Base-by-base conservation (phyloP, 257 asterid genomes). In the Solanum tarapatanum region DNA sequence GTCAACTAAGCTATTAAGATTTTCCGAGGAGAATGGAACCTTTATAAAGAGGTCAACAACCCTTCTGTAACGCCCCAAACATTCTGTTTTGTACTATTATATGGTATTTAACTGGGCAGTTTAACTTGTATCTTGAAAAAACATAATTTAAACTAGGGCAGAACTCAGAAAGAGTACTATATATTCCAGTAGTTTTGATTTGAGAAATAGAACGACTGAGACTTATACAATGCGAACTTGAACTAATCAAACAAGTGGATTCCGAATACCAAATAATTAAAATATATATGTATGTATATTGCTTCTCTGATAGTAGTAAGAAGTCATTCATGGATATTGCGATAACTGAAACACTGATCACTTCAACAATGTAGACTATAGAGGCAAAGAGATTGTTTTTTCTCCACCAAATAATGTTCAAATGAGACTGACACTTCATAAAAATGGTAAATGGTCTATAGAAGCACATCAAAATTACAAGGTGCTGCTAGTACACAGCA, bases 401-500 rank as follows among this genome's bases (percentile, higher is more conserved):
- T n/a, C 32, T 37, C 19, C 41, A 21, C 30, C 41, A 21, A 74
- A 36, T 75, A 75, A 75, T 37, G 58, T 75, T 73, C 48, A 37
- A 37, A 75, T 75, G 83, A 74, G 43, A 73, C 32, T 4, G 76
- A 14, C 10, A 73, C 80, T 35, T 35, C 11, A 3, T 37, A 30
- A 23, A 76, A 37, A 37, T 37, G 55, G 58, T 3, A 75, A 75
- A 23, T 37, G 58, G 58, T 9, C 83, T n/a, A 76, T 5, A 36
- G 32, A 36, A 37, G 30, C 83, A 75, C 10, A 75, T 75, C 58
- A 37, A n/a, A 21, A n/a, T 76, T 76, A 76, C 85, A 82, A 48
- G 69, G n/a, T 16, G 84, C 84, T n/a, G 85, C 33, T n/a, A 80
- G 32, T 87, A 94, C 92, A 91, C 91, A 80, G 89, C 69, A 86